Percentiles rank a stretch among this genome's conserved stretches.
Evolutionary conservation across 2,329 filamentous ascomycete species (phyloP).

Genomic region (Pyrenophora seminiperda): DNA sequence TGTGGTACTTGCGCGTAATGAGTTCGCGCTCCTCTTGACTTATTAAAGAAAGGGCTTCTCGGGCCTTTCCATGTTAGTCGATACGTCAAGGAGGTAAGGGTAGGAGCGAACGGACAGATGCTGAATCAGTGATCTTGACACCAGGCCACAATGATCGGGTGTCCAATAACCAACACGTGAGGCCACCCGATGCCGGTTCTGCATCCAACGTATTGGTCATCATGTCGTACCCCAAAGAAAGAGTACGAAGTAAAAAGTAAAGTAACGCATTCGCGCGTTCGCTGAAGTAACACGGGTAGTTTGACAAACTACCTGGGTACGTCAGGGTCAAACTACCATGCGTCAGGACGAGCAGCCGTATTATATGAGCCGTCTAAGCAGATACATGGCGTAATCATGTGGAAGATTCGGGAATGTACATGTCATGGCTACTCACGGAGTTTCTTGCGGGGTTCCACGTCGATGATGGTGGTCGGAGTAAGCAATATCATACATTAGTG

Average conservation of each 20-base stretch:
- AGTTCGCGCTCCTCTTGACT: conserved; percentile 60
- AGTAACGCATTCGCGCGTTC: not conserved
- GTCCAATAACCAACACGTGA: conserved; percentile 58
- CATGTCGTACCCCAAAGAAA: conserved; percentile 1
- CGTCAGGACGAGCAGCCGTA: no score
- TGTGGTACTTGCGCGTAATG: conserved; percentile 67
- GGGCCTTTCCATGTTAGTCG: conserved; percentile 41
- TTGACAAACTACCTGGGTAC: no score
- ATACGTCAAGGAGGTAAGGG: not conserved
- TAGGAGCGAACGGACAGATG: conserved; percentile 12
- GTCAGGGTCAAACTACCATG: not conserved
- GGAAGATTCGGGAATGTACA: conserved; percentile 3
- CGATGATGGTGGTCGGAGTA: conserved; percentile 11
- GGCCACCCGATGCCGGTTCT: conserved; percentile 18
- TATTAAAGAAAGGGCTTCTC: conserved; percentile 51
- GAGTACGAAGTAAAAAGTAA: not conserved
- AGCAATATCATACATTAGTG: conserved; percentile 6
- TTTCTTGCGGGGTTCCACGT: conserved; percentile 8
- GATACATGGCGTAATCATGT: not conserved
- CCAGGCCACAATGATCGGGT: conserved; percentile 56
- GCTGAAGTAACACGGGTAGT: conserved; percentile 2
- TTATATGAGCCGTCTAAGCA: not conserved
- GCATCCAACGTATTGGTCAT: conserved; percentile 20
- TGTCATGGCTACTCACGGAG: conserved; percentile 4
- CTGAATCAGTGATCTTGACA: conserved; percentile 45